Base-by-base conservation (phyloP, 2,329 filamentous ascomycete species). In the Pseudogymnoascus sp. region DNA sequence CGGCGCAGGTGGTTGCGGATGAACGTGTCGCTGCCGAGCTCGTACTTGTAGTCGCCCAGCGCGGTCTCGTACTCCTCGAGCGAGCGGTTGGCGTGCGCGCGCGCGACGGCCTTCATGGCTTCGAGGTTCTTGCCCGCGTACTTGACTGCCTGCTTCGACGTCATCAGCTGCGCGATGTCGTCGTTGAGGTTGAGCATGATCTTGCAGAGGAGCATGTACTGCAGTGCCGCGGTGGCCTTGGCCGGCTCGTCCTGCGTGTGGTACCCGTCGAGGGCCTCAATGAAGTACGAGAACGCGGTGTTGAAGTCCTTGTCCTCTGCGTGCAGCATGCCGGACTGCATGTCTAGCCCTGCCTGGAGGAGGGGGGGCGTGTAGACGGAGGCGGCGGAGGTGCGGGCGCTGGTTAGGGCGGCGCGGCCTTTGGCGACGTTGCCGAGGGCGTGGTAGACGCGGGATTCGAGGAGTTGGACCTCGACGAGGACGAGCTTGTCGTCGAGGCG, bases 191-290 rank as follows among this genome's bases (percentile, higher is more conserved):
- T 99, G 70, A 99, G 84, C 96, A 99, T 99, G 77, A 99, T 95
- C 82, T 99, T 99, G 87, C 95, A 97, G 36, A 99, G 87, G 63
- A 99, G 85, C 95, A 99, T 99, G 82, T 99, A 99, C 81, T 99
- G 95, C 68, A 99, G 82, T 10, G 95, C 92, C 11, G 93, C 91
- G n/a, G 93, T 96, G n/a, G 96, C 95, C 78, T 93, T 92, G 68
- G 83, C 80, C 40, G 87, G 80, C 74, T 96, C 92, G 69, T 99
- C 95, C 76, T 96, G 92, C 57, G 88, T 88, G 78, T 95, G 91
- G 78, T 97, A 99, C 65, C 95, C 95, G 75, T 99, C 95, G 67
- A 99, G 86, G 2, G 96, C 95, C 80, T 99, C 95, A 77, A 99
- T 97, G 78, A 99, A 99, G 83, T 99, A 99, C 60, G 93, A 97